Base-by-base conservation (phyloP, 331 rosid genomes). In the Erythrophleum ivorense region DNA sequence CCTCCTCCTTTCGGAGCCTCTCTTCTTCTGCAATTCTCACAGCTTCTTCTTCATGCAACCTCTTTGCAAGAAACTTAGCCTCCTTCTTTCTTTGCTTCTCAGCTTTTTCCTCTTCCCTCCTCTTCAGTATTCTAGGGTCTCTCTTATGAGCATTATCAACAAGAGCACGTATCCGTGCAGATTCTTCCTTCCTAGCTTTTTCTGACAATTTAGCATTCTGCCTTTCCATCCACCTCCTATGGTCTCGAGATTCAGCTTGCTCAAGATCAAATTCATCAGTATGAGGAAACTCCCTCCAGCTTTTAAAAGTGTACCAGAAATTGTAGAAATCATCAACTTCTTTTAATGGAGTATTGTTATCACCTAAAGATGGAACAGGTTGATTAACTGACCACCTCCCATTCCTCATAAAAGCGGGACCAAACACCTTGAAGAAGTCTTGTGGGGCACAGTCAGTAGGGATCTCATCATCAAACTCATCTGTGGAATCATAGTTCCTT, bases 241-340 rank as follows among this genome's bases (percentile, higher is more conserved):
- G 98, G 78, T 96, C 99, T 82, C 98, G 92, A 75, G 97, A 91
- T 83, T 96, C 99, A 11, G 99, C 95, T 88, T 96, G 97, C 91
- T 96, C 99, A 49, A 94, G 84, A 84, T 96, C 99, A 89, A 86
- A 96, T 84, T 96, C 99, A 64, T 96, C 99, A 55, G 90, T 86
- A 78, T 96, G 99, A 62, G 99, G 97, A 82, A 96, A 96, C 91
- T 96, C 99, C 77, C 99, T 91, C 99, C 99, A 96, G 71, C 99
- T 96, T 86, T 86, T 96, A 71, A 92, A 96, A 81, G 76, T 57
- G 88, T 96, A 96, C 99, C 99, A 96, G 78, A 96, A 96, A 82
- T 91, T 77, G 58, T 96, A 96, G 88, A 96, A 96, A 55, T 49
- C 78, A 77, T 96, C 99, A 33, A 91, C 99, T 40, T 92, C 97